Base-by-base conservation (phyloP, 805 yeast genomes). In the Saccharomycopsis sp. region DNA sequence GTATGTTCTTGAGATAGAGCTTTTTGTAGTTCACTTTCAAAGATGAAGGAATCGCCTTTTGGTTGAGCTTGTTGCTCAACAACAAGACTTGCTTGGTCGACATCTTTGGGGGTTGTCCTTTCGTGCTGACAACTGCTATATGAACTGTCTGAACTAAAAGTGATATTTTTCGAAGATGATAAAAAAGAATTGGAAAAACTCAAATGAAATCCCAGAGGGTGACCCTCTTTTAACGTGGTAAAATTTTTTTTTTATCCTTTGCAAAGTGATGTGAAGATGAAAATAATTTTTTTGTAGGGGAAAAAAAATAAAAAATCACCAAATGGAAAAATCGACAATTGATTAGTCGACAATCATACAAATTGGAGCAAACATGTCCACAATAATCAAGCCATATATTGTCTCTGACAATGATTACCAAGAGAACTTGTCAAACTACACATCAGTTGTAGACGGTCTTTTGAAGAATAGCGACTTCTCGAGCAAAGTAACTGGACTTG, bases 381-480 rank as follows among this genome's bases (percentile, higher is more conserved):
- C 17, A 12, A 32, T 42, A 19, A 43, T 45, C 21, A 45, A 45
- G 33, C 43, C 46, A 30, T 38, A 26, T 22, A n/a, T 45, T n/a
- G 43, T 45, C 15, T 19, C 34, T n/a, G 49, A 45, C 23, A 38
- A 36, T 29, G 49, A 45, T 16, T 38, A 41, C 33, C 37, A 23
- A 17, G 49, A 44, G 26, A 30, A 43, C 12, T 39, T 41, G 19
- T 23, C 36, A 23, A 38, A 33, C 12, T 47, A 47, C 25, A 45
- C 38, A 5, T 17, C 27, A 9, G 36, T 38, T n/a, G 22, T 47
- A 12, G 48, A 43, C 25, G 15, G 27, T 7, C 17, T 43, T 21
- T 22, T 20, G 4, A 36, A 39, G 27, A 39, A 18, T 20, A 23
- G 23, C 16, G 43, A 41, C 12, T 41, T 47, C 30, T 44, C 48